Conservation (phyloP, 2,329 filamentous ascomycete genomes). For the Fusarium gaditjirri region DNA sequence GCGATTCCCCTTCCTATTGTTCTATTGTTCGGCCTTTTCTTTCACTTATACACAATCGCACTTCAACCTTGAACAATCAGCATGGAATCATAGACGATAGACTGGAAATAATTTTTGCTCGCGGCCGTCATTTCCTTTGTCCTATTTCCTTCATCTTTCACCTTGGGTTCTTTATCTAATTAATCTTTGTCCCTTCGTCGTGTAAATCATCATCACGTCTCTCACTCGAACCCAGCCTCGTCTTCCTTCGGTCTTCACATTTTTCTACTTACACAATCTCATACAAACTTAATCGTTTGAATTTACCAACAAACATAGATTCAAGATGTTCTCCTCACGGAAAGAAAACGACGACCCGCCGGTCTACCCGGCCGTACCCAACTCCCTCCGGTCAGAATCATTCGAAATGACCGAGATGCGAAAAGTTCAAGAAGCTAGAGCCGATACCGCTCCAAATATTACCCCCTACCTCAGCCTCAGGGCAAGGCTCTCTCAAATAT, state of each 20-base stretch:
- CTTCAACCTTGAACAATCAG: constrained; percentile 25
- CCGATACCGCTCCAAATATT: constrained; percentile 73
- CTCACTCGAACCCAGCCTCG: not conserved
- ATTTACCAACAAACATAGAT: constrained; percentile 46
- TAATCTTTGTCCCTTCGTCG: constrained; percentile 25
- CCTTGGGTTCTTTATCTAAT: constrained; percentile 24
- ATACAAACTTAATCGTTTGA: constrained; percentile 23
- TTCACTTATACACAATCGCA: constrained; percentile 27
- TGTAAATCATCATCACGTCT: constrained; percentile 20
- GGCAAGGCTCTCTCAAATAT: constrained; percentile 91
- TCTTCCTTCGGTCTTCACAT: constrained; percentile 11
- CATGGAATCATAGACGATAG: constrained; percentile 44
- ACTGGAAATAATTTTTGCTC: constrained; percentile 27
- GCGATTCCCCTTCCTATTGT: constrained; percentile 30
- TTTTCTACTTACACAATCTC: constrained; percentile 15
- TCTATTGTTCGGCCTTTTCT: constrained; percentile 28
- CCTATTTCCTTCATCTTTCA: constrained; percentile 26
- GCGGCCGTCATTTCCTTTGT: constrained; percentile 36
- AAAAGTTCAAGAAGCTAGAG: constrained; percentile 47
- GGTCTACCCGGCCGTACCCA: constrained; percentile 52
- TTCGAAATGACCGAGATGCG: constrained; percentile 50
- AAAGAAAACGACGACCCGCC: constrained; percentile 45
- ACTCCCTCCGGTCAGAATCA: constrained; percentile 52
- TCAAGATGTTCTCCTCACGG: constrained; percentile 53
- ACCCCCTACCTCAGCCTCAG: constrained; percentile 94